These are phyloP conservation scores for Aureobasidium uvarum DNA, from an alignment of 2,329 filamentous ascomycete species.

Conservation along the genomic window DNA sequence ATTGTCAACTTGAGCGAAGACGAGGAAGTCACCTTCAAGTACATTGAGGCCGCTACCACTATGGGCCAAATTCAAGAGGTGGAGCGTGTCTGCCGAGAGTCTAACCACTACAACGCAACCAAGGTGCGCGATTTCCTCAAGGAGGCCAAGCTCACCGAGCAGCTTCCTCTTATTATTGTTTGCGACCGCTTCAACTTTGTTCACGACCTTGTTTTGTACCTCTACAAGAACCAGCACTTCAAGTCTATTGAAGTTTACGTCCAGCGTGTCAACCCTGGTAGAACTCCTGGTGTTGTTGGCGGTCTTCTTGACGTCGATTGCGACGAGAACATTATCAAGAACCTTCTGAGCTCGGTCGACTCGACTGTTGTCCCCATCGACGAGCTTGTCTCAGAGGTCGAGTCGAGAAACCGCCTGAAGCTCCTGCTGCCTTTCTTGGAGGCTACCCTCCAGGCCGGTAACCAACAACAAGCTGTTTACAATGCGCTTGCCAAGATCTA, in stretches of 20 bases:
- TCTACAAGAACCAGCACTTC: constrained; percentile 99
- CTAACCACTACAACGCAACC: constrained; percentile 76
- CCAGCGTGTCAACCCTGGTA: constrained; percentile 87
- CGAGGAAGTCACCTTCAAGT: constrained; percentile 96
- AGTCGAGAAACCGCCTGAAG: constrained; percentile 92
- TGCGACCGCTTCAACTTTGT: constrained; percentile 99
- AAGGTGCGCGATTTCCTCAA: constrained; percentile 99
- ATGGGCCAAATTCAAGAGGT: constrained; percentile 95
- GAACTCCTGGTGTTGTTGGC: constrained; percentile 89
- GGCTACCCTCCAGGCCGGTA: constrained; percentile 80
- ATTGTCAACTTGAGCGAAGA: constrained; percentile 98
- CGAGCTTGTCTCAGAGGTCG: constrained; percentile 90
- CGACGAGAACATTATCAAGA: constrained; percentile 94
- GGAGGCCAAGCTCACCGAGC: constrained; percentile 87
- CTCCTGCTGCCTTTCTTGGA: constrained; percentile 94
- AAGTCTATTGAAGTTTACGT: constrained; percentile 98
- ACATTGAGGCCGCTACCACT: constrained; percentile 93
- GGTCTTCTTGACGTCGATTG: constrained; percentile 95
- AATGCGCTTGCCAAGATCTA: constrained; percentile 99
- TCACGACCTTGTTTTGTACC: constrained; percentile 90
- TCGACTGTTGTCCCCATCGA: constrained; percentile 86
- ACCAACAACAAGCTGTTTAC: constrained; percentile 94
- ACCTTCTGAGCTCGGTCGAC: constrained; percentile 79
- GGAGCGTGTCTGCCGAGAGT: constrained; percentile 94
- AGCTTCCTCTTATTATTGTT: constrained; percentile 94